Evolutionary conservation across 2,329 filamentous ascomycete species (phyloP).

Genomic region (Fusarium nodosum): DNA sequence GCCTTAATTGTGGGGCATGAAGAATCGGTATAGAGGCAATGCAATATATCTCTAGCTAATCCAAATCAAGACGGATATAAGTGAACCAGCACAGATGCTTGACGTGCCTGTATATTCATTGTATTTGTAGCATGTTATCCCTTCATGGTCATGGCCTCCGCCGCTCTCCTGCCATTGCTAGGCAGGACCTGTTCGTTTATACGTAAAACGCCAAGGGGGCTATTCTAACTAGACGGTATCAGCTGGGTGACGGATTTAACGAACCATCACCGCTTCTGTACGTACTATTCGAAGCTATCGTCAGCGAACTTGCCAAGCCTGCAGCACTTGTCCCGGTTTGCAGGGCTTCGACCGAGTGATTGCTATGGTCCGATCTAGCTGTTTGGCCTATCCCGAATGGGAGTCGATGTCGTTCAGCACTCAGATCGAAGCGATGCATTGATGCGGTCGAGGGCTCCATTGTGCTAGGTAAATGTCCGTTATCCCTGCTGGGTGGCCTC

Average conservation of each 20-base stretch:
- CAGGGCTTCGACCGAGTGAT: conserved; percentile 25
- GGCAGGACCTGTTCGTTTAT: conserved; percentile 1
- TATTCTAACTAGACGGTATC: conserved; percentile 23
- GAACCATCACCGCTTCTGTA: conserved; percentile 40
- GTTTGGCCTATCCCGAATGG: conserved; percentile 28
- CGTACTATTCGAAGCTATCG: conserved; percentile 26
- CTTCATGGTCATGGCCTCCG: neutral
- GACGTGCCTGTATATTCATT: conserved; percentile 20
- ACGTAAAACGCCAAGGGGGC: conserved; percentile 12
- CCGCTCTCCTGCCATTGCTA: neutral
- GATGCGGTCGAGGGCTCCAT: conserved; percentile 42
- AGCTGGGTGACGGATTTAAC: conserved; percentile 42
- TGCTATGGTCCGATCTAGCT: conserved; percentile 28
- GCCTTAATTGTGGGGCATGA: conserved; percentile 29
- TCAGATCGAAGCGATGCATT: conserved; percentile 44
- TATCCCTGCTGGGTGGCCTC: conserved; percentile 43
- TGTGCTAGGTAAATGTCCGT: conserved; percentile 36
- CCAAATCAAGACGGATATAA: neutral
- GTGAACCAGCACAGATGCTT: neutral
- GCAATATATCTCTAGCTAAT: neutral
- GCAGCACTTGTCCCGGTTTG: conserved; percentile 20
- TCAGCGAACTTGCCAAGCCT: conserved; percentile 20
- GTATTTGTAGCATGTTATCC: conserved; percentile 13
- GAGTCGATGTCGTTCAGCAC: conserved; percentile 43
- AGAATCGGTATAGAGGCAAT: neutral